Evolutionary conservation across 148 eudicot species (phyloP), one percentile per base, ranked within the genome.

Genomic region (Cornus florida): DNA sequence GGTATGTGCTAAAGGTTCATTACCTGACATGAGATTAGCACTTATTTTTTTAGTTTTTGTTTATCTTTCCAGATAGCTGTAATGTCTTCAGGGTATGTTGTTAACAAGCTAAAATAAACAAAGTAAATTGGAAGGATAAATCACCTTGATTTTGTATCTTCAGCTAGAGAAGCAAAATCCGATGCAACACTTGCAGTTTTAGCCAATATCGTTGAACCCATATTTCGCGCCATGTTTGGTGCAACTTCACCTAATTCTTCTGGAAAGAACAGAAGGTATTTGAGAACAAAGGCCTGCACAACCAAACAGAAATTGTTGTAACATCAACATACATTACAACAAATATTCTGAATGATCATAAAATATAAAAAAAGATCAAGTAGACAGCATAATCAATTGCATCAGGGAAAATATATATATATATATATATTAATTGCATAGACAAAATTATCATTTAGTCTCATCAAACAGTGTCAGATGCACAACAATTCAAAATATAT

Each of bases 201-300:
- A 79, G 81, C 78, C 77, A 81, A 70, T 75, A 72, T 78, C 76
- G 77, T 74, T 50, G 82, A 78, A 69, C 74, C 83, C 24, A 70
- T 41, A 71, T 28, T 76, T 69, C 59, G 75, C 23, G 85, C 78
- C 67, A 75, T 77, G 76, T 81, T 90, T 70, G 84, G 73, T 77
- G 83, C 79, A 66, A n/a, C 79, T 71, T 66, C 75, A 73, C 76
- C 80, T 41, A 79, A 80, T 56, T 86, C 89, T 71, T 95, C 93
- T 23, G 86, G 84, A 46, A 67, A 78, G 79, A 95, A 95, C 53
- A 95, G 75, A 75, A 95, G 94, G 82, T 89, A 79, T 70, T 90
- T 95, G 76, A 95, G 94, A 80, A 95, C 91, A 79, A 95, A 91
- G 70, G 94, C 98, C 98, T 95, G 96, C 88, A 87, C 33, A 82